Conservation (phyloP, 2,329 filamentous ascomycete genomes). For the Arthrobotrys conoides region DNA sequence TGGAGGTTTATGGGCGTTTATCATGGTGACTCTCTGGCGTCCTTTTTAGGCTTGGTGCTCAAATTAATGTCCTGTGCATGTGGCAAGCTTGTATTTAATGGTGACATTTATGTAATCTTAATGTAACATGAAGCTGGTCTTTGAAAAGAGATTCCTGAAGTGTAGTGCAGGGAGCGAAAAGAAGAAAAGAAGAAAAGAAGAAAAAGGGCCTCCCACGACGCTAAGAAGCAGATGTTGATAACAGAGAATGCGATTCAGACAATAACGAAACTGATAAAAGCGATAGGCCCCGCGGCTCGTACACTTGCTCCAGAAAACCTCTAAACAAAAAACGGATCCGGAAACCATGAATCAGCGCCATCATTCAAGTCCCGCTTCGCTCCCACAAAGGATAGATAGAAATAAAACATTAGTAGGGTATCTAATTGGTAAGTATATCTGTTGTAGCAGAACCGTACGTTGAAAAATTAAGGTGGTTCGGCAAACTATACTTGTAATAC, state of each 20-base stretch:
- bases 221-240: constrained; percentile 25
- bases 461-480: constrained; percentile 1
- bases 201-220: constrained; percentile 22
- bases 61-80: constrained; percentile 15
- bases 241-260: constrained; percentile 4
- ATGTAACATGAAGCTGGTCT: constrained; percentile 55
- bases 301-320: constrained; percentile 32
- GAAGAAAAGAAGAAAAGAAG: not conserved
- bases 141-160: constrained; percentile 17
- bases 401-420: constrained; percentile 47
- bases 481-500: not conserved
- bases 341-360: not conserved
- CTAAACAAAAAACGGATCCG: constrained; percentile 32
- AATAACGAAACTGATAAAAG: constrained; percentile 4
- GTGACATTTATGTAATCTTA: constrained; percentile 44
- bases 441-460: constrained; percentile 6
- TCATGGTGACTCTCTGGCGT: constrained; percentile 30
- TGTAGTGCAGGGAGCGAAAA: not conserved
- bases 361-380: constrained; percentile 2
- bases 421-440: constrained; percentile 29
- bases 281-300: not conserved
- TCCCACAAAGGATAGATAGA: constrained; percentile 7
- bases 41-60: constrained; percentile 1
- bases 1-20: constrained; percentile 26
- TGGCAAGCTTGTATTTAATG: constrained; percentile 19